Base-by-base conservation (phyloP, 441 rosid species). In the Erodium trifolium region DNA sequence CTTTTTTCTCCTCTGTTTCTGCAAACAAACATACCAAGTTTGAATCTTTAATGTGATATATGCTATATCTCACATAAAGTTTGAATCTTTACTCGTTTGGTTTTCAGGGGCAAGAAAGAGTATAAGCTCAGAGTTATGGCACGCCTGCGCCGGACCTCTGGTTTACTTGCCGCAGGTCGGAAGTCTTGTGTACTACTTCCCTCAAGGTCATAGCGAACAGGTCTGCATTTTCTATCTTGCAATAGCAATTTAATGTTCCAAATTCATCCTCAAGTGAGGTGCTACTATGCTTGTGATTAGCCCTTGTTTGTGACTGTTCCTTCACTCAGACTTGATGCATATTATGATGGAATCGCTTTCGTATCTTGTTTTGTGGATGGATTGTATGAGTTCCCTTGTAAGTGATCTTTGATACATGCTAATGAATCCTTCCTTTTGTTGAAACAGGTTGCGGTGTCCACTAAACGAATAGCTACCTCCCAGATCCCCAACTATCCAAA, bases 381-480 rank as follows among this genome's bases (percentile, higher is more conserved):
- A n/a, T n/a, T n/a, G n/a, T n/a, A n/a, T n/a, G n/a, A n/a, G n/a
- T n/a, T n/a, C n/a, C 35, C 35, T 31, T 34, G 5, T 34, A 34
- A 1, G 37, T 34, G 57, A 4, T 53, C 60, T 53, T 16, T 53
- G 31, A 57, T 35, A 41, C 27, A 23, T 23, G 27, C 13, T 45
- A 7, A 27, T 29, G 34, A 53, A 4, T 18, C 60, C 29, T 57
- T n/a, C 59, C 35, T 12, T 66, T 34, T 34, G 37, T 5, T 34
- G 5, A 34, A 7, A n/a, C 87, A 91, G 97, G 99, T 93, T 45
- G 97, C 96, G 5, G 96, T 92, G 41, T 88, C 99, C 3, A 84
- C 90, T 96, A 87, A 87, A 82, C 87, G 86, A 76, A 87, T 87
- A 72, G 82, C 80, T 17, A 88, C 86, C 67, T 82, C 86, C 67